Conservation (phyloP, 768 basidiomycete species). For the Tulasnella sp. region DNA sequence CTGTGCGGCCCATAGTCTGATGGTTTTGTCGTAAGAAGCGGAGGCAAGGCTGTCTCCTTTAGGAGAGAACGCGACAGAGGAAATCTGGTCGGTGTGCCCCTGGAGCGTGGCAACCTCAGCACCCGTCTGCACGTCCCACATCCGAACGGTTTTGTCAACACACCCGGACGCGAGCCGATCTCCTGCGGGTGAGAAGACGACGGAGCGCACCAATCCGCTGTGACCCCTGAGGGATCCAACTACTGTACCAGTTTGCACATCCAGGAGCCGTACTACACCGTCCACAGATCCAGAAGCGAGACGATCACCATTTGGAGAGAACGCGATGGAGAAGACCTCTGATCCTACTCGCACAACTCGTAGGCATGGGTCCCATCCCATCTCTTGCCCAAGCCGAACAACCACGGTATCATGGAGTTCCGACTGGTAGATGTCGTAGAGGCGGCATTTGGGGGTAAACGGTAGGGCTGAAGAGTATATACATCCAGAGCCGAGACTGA, state of each 20-base stretch:
- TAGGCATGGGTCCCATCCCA: too few relatives aligned
- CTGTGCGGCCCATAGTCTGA: neutral
- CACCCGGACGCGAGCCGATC: conserved; percentile 2
- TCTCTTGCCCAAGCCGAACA: too few relatives aligned
- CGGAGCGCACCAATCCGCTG: neutral
- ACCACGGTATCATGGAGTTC: too few relatives aligned
- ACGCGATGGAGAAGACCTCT: conserved; percentile 7
- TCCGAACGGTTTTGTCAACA: neutral
- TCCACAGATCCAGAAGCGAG: neutral
- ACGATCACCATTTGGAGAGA: neutral
- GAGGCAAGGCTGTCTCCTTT: neutral
- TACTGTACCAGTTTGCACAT: neutral
- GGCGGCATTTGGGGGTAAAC: neutral
- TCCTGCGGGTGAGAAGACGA: conserved; percentile 16
- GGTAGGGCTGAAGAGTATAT: conserved; percentile 1
- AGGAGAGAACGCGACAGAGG: neutral
- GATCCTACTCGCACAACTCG: too few relatives aligned
- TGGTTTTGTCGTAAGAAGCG: neutral
- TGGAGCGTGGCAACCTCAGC: neutral
- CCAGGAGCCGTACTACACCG: neutral
- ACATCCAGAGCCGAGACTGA: neutral
- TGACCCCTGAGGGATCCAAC: too few relatives aligned
- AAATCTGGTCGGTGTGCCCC: neutral
- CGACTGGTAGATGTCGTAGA: too few relatives aligned
- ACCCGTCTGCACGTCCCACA: conserved; percentile 12